Conservation (phyloP, 768 basidiomycete genomes). For the Xerocomus potaroensis region DNA sequence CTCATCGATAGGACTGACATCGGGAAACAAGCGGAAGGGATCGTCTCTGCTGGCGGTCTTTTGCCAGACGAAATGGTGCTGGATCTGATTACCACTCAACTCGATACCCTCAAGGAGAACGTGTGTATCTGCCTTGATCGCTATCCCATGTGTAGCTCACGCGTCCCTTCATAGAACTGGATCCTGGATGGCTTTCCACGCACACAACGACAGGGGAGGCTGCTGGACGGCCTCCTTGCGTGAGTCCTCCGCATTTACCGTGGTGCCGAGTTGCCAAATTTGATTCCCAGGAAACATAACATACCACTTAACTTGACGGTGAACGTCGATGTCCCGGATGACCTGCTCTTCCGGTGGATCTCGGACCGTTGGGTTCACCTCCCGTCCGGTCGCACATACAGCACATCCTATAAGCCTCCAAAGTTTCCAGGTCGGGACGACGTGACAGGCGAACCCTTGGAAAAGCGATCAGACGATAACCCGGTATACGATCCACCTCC, state of each 20-base stretch:
- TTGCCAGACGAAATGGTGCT: slow-evolving; percentile 77
- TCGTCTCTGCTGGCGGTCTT: slow-evolving; percentile 73
- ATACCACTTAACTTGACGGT: slow-evolving; percentile 73
- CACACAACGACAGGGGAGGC: slow-evolving; percentile 72
- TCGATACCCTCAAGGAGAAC: slow-evolving; percentile 60
- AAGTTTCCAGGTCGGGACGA: slow-evolving; percentile 76
- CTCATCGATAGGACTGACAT: slow-evolving; percentile 53
- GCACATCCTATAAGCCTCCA: slow-evolving; percentile 80
- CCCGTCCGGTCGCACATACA: slow-evolving; percentile 84
- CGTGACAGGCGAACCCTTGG: slow-evolving; percentile 76
- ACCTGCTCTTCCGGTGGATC: slow-evolving; percentile 76
- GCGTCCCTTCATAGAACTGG: slow-evolving; percentile 58
- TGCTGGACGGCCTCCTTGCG: slow-evolving; percentile 72
- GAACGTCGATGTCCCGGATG: slow-evolving; percentile 80
- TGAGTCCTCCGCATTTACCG: slow-evolving; percentile 28
- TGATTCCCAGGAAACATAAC: slow-evolving; percentile 45
- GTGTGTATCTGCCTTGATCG: slow-evolving; percentile 34
- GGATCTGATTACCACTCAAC: slow-evolving; percentile 64
- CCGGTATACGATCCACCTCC: slow-evolving; percentile 49
- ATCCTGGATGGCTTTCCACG: slow-evolving; percentile 90
- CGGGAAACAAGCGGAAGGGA: slow-evolving; percentile 68
- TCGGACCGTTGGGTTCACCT: slow-evolving; percentile 84
- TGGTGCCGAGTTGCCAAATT: background rate
- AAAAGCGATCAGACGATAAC: slow-evolving; percentile 81
- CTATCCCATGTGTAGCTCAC: slow-evolving; percentile 1